These are phyloP conservation scores for Verticillium tricorpus DNA, from an alignment of 2,329 filamentous ascomycete genomes.

Conservation along the genomic window DNA sequence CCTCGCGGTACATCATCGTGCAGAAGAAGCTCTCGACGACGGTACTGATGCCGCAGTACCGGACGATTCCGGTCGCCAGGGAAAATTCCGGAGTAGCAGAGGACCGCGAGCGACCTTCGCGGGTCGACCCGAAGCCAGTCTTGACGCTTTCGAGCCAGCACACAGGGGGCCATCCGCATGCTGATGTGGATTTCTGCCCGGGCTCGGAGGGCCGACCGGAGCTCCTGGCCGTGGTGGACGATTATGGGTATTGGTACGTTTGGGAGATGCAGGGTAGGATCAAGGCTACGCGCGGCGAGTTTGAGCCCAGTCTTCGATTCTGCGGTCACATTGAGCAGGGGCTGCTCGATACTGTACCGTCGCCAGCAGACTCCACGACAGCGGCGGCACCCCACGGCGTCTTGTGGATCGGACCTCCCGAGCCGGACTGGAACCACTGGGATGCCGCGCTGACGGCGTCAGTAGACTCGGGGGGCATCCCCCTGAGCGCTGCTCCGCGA, in stretches of 20 bases:
- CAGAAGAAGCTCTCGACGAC: slow-evolving; percentile 49
- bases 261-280: slow-evolving; percentile 52
- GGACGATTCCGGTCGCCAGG: slow-evolving; percentile 26
- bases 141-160: slow-evolving; percentile 44
- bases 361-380: neutral
- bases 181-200: slow-evolving; percentile 63
- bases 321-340: slow-evolving; percentile 42
- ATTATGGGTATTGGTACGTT: slow-evolving; percentile 61
- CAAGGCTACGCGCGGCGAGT: slow-evolving; percentile 25
- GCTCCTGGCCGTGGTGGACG: slow-evolving; percentile 63
- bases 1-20: slow-evolving; percentile 47
- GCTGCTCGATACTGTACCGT: slow-evolving; percentile 24
- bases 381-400: slow-evolving; percentile 34
- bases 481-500: slow-evolving; percentile 1
- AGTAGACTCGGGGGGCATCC: slow-evolving; percentile 1
- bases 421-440: slow-evolving; percentile 16
- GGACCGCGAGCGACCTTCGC: slow-evolving; percentile 32
- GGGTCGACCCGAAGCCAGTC: slow-evolving; percentile 52
- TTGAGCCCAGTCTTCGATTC: slow-evolving; percentile 26
- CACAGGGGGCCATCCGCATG: slow-evolving; percentile 52
- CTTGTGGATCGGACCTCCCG: slow-evolving; percentile 32
- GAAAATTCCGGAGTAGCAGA: neutral
- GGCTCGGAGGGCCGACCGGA: slow-evolving; percentile 39
- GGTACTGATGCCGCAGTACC: slow-evolving; percentile 47
- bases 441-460: slow-evolving; percentile 10